phyloP scores from a whole-genome alignment of 805 yeast species.

The Sporopachydermia quercuum region DNA sequence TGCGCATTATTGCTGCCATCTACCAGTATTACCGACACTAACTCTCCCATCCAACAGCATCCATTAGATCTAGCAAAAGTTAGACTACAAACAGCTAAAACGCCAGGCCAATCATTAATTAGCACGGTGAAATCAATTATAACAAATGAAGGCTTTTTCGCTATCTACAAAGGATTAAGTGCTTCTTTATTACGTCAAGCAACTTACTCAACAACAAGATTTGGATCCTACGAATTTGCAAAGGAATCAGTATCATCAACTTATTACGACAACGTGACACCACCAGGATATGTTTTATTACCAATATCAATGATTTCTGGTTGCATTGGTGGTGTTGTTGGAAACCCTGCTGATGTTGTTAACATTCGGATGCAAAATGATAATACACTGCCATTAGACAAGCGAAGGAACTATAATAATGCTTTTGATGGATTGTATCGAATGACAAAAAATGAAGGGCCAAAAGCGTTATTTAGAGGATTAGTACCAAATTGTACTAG shows the following conservation, averaged over 20 bases:
- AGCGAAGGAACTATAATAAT: slow-evolving; percentile 60
- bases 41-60: slow-evolving; percentile 26
- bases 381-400: slow-evolving; percentile 44
- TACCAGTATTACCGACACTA: slow-evolving; percentile 24
- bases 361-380: slow-evolving; percentile 89
- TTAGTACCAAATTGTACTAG: slow-evolving; percentile 63
- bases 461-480: slow-evolving; percentile 50
- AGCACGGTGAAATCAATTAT: slow-evolving; percentile 47
- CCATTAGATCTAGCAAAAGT: slow-evolving; percentile 83
- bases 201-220: slow-evolving; percentile 74
- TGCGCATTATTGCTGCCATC: slow-evolving; percentile 8
- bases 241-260: slow-evolving; percentile 33
- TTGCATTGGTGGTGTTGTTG: slow-evolving; percentile 69
- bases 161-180: slow-evolving; percentile 67
- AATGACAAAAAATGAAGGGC: slow-evolving; percentile 47
- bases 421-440: slow-evolving; percentile 63
- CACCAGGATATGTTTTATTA: slow-evolving; percentile 43
- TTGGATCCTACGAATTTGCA: slow-evolving; percentile 70
- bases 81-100: slow-evolving; percentile 63
- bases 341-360: slow-evolving; percentile 80
- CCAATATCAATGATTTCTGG: slow-evolving; percentile 82
- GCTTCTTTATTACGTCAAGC: slow-evolving; percentile 79
- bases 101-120: slow-evolving; percentile 47
- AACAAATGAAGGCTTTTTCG: slow-evolving; percentile 47
- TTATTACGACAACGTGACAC: slow-evolving; percentile 26